phyloP scores from a whole-genome alignment of 306 rosid genomes.

The Trifolium dubium region DNA sequence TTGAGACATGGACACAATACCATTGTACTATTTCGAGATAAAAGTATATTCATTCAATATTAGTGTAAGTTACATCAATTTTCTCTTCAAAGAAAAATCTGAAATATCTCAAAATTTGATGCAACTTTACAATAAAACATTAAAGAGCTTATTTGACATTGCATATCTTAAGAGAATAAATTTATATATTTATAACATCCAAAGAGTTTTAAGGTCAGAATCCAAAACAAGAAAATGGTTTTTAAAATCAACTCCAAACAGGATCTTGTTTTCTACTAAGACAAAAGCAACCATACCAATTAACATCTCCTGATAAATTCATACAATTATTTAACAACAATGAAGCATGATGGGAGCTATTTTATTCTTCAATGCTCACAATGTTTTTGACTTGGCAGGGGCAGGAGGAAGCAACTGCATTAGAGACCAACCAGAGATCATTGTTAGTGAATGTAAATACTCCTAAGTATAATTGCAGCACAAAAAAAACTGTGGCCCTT shows the following conservation, averaged over 20 bases:
- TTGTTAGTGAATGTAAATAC: constrained; percentile 32
- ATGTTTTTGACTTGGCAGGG: constrained; percentile 68
- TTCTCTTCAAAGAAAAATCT: background rate
- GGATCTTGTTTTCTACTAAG: constrained; percentile 41
- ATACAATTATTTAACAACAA: constrained; percentile 52
- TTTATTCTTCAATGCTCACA: constrained; percentile 49
- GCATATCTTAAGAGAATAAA: constrained; percentile 24
- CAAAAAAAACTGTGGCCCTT: background rate
- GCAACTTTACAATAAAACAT: constrained; percentile 18
- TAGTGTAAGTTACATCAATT: background rate
- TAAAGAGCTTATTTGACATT: background rate
- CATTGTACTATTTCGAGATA: too few species aligned
- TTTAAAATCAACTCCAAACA: constrained; percentile 18
- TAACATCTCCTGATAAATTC: constrained; percentile 43
- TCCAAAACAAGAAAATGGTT: constrained; percentile 21
- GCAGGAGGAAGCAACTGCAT: constrained; percentile 93
- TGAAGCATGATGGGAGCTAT: constrained; percentile 29
- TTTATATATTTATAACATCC: constrained; percentile 18
- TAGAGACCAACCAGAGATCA: constrained; percentile 39
- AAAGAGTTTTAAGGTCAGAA: constrained; percentile 17
- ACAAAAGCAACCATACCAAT: constrained; percentile 41
- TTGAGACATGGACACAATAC: too few species aligned
- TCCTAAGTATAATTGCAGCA: constrained; percentile 25
- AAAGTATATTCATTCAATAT: too few species aligned
- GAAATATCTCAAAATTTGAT: background rate